Conservation (phyloP, 192 early-diverging fungal species). For the Jimgerdemannia flammicorona region DNA sequence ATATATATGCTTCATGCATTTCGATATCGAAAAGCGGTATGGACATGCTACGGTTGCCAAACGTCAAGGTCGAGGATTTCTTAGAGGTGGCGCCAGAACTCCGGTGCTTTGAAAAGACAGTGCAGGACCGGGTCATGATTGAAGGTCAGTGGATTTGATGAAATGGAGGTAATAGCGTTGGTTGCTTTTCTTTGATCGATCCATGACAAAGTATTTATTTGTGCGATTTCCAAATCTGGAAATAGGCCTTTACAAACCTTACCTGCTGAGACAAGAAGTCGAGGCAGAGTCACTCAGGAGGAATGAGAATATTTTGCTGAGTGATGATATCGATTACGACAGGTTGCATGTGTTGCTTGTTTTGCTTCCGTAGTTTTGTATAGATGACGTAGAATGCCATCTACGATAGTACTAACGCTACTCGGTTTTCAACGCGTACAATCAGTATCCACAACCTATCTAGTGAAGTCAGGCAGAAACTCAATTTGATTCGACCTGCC, state of each 20-base stretch:
- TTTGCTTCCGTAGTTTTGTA: too few species aligned
- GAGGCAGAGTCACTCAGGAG: slow-evolving; percentile 62
- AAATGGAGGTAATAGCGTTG: too few species aligned
- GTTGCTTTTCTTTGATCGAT: too few species aligned
- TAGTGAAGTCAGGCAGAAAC: slow-evolving; percentile 51
- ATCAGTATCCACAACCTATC: slow-evolving; percentile 50
- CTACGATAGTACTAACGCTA: too few species aligned
- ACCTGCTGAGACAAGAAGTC: slow-evolving; percentile 55
- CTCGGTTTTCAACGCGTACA: neutral
- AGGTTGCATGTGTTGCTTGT: too few species aligned
- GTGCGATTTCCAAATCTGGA: too few species aligned
- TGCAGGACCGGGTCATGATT: slow-evolving; percentile 53
- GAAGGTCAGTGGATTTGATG: slow-evolving; percentile 35
- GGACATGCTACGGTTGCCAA: slow-evolving; percentile 43
- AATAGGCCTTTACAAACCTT: slow-evolving; percentile 58
- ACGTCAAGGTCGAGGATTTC: slow-evolving; percentile 41
- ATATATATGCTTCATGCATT: too few species aligned
- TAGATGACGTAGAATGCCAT: too few species aligned
- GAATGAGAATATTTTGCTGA: slow-evolving; percentile 63
- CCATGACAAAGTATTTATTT: too few species aligned
- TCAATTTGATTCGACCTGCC: slow-evolving; percentile 43
- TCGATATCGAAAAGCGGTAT: too few species aligned
- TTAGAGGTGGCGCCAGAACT: slow-evolving; percentile 53
- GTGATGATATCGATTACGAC: slow-evolving; percentile 61
- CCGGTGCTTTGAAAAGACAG: slow-evolving; percentile 39